Percentiles rank a stretch among this genome's conserved stretches.
These are phyloP conservation scores for Leccinum pellstonianum DNA, from an alignment of 768 basidiomycete genomes.

Conservation along the genomic window DNA sequence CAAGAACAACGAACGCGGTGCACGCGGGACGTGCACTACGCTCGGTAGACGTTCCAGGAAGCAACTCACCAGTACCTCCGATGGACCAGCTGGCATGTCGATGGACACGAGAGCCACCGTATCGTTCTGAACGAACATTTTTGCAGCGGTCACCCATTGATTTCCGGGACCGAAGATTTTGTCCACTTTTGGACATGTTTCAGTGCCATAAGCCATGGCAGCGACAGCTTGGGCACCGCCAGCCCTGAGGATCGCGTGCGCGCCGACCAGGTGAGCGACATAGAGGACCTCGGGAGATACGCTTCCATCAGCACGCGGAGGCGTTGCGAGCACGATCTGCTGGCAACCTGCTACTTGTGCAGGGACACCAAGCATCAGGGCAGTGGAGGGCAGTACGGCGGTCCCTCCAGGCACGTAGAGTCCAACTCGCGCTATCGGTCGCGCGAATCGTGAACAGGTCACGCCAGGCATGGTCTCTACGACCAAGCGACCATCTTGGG, in stretches of 20 bases:
- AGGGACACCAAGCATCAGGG: constrained; percentile 96
- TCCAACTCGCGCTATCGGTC: constrained; percentile 94
- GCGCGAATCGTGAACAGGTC: constrained; percentile 90
- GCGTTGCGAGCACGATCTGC: constrained; percentile 91
- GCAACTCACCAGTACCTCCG: constrained; percentile 83
- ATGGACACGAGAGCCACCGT: constrained; percentile 95
- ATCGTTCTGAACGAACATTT: constrained; percentile 99
- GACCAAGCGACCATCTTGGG: constrained; percentile 62
- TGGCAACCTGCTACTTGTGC: constrained; percentile 96
- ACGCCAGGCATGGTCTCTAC: constrained; percentile 99
- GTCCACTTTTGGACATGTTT: constrained; percentile 95
- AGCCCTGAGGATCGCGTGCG: constrained; percentile 86
- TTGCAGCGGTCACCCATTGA: constrained; percentile 99
- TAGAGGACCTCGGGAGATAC: constrained; percentile 98
- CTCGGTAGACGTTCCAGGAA: constrained; percentile 35
- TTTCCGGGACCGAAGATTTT: constrained; percentile 99
- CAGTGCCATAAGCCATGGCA: constrained; percentile 94
- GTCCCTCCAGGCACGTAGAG: constrained; percentile 98
- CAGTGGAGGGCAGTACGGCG: constrained; percentile 92
- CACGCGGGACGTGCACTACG: constrained; percentile 63
- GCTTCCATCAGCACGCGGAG: constrained; percentile 89
- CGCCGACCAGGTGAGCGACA: constrained; percentile 88
- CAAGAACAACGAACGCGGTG: constrained; percentile 41
- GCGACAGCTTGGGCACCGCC: constrained; percentile 97
- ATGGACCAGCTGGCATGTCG: constrained; percentile 99